These are phyloP conservation scores for Ascoidea asiatica DNA, from an alignment of 805 yeast species.

Conservation along the genomic window DNA sequence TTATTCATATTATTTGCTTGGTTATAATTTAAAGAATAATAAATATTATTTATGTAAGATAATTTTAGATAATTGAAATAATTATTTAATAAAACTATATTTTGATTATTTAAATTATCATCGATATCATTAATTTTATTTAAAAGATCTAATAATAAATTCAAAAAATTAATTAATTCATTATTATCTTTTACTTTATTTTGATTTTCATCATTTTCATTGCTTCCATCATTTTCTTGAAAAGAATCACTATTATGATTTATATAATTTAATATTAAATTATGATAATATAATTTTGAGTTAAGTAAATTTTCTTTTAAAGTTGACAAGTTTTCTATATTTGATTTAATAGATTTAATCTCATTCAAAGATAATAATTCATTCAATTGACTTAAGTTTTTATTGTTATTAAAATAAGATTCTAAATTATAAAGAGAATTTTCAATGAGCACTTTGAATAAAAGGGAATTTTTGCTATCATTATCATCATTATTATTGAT, in stretches of 20 bases:
- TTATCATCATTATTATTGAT: too few species aligned
- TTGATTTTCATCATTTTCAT: constrained; percentile 3
- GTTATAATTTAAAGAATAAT: neutral
- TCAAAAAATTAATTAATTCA: too few species aligned
- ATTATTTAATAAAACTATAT: too few species aligned
- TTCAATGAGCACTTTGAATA: constrained; percentile 28
- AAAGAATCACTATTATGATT: constrained; percentile 3
- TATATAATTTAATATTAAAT: constrained; percentile 6
- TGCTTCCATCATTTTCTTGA: neutral
- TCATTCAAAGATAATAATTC: constrained; percentile 7
- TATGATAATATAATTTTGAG: constrained; percentile 1
- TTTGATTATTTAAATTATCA: too few species aligned
- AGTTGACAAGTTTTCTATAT: neutral
- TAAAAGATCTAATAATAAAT: constrained; percentile 4
- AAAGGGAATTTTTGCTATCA: neutral
- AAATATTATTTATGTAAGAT: too few species aligned
- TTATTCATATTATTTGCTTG: too few species aligned
- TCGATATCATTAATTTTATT: neutral
- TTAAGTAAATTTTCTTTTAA: constrained; percentile 1
- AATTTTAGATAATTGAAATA: neutral
- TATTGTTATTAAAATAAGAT: constrained; percentile 4
- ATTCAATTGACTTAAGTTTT: constrained; percentile 4
- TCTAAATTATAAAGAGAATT: constrained; percentile 22
- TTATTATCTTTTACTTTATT: too few species aligned
- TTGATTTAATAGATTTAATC: constrained; percentile 7